Percentiles rank a stretch among this genome's conserved stretches.
Conservation (phyloP, 106 monocot species). For the Platanthera guangdongensis region DNA sequence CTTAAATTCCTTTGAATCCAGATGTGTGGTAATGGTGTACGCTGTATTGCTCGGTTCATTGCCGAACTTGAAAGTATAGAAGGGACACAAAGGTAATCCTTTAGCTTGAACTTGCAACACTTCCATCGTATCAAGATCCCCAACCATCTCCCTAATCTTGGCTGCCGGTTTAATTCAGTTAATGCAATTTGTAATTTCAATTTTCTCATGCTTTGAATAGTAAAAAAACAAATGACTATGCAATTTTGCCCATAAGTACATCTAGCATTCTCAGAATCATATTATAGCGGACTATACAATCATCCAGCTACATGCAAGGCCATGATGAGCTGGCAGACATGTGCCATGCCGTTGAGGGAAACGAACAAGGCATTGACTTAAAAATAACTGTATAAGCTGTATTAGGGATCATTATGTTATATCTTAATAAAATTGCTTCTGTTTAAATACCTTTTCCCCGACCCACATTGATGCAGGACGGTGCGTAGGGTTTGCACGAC, state of each 20-base stretch:
- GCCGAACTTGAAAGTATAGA: slow-evolving; percentile 70
- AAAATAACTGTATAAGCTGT: too few relatives aligned
- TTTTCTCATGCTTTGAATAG: neutral
- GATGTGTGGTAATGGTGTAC: slow-evolving; percentile 98
- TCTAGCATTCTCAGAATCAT: neutral
- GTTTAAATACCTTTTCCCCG: too few relatives aligned
- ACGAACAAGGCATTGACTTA: too few relatives aligned
- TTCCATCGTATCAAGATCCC: neutral
- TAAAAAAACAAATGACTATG: neutral
- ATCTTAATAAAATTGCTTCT: too few relatives aligned
- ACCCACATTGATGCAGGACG: too few relatives aligned
- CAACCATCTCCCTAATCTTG: neutral
- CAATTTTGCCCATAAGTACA: neutral
- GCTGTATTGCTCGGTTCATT: slow-evolving; percentile 91
- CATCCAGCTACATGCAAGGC: too few relatives aligned
- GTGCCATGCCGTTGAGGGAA: too few relatives aligned
- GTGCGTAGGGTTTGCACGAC: too few relatives aligned
- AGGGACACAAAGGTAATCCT: slow-evolving; percentile 54
- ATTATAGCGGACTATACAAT: too few relatives aligned
- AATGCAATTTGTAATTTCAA: neutral
- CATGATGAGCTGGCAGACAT: too few relatives aligned
- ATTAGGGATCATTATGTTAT: too few relatives aligned
- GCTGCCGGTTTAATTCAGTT: neutral
- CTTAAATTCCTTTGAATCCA: slow-evolving; percentile 2
- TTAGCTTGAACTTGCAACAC: neutral